These are phyloP conservation scores for Pelagomonas calceolata DNA, from an alignment of 108 stramenopile genomes.

Conservation along the genomic window DNA sequence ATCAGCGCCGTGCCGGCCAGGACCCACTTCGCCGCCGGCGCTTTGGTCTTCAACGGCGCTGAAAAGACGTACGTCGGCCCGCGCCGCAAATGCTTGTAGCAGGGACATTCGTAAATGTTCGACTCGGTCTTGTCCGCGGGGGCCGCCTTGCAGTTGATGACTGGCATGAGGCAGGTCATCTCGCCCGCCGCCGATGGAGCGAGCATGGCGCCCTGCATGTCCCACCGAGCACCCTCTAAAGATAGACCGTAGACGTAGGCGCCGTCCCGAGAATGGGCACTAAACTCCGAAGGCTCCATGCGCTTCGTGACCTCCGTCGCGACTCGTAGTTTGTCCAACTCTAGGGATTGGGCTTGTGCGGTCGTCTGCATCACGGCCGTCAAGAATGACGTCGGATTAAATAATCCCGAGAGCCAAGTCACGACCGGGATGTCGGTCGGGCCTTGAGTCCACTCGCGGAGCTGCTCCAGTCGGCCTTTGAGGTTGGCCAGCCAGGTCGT, in stretches of 20 bases:
- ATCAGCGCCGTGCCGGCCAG: constrained; percentile 30
- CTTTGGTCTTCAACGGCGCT: constrained; percentile 24
- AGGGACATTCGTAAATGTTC: constrained; percentile 38
- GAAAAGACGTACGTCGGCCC: constrained; percentile 44
- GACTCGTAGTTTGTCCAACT: constrained; percentile 40
- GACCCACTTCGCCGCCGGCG: constrained; percentile 9
- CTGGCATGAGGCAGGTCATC: constrained; percentile 31
- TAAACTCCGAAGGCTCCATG: constrained; percentile 24
- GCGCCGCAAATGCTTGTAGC: constrained; percentile 35
- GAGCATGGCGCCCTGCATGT: background rate
- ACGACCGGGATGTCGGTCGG: constrained; percentile 6
- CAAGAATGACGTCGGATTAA: constrained; percentile 49
- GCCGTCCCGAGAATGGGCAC: constrained; percentile 34
- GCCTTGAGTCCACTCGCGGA: constrained; percentile 21
- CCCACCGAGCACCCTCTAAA: constrained; percentile 52
- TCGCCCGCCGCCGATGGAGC: constrained; percentile 27
- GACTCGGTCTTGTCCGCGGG: constrained; percentile 20
- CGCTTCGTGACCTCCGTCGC: constrained; percentile 41
- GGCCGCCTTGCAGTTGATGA: constrained; percentile 46
- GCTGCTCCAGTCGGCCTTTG: constrained; percentile 17
- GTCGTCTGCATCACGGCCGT: constrained; percentile 51
- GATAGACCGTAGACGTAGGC: constrained; percentile 37
- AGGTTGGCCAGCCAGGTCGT: constrained; percentile 25
- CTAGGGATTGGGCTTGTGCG: constrained; percentile 26
- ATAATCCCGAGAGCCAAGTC: constrained; percentile 46